A percentile compares a stretch with the other conserved stretches of the same genome.
phyloP scores from a whole-genome alignment of 768 basidiomycete species.

The Leucosporidium scottii region DNA sequence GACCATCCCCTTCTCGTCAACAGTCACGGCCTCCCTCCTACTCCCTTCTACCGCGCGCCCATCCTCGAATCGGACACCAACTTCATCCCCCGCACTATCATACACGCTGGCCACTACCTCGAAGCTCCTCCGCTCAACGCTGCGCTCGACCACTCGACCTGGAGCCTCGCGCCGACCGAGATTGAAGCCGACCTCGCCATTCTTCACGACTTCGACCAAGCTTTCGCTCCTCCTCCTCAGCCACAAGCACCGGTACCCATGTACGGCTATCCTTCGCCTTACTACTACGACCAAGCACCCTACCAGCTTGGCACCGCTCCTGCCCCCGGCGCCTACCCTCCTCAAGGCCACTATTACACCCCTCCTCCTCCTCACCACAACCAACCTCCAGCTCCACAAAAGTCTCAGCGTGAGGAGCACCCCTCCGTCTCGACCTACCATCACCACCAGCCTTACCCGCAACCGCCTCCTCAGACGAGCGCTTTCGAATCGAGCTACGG shows the following conservation, averaged over 20 bases:
- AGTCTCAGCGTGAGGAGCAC: too few species aligned
- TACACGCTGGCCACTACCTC: constrained; percentile 15
- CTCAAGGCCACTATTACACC: not conserved
- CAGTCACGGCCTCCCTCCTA: constrained; percentile 18
- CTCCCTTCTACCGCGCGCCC: constrained; percentile 14
- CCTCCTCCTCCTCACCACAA: too few species aligned
- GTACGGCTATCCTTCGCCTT: not conserved
- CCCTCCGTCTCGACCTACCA: too few species aligned
- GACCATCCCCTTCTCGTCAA: constrained; percentile 26
- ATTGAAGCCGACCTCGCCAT: constrained; percentile 22
- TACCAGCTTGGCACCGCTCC: not conserved
- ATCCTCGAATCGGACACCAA: constrained; percentile 1
- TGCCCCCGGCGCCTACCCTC: not conserved
- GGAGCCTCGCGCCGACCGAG: constrained; percentile 12
- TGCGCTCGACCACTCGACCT: constrained; percentile 12
- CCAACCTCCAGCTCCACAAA: too few species aligned
- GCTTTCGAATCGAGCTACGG: too few species aligned
- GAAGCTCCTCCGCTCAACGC: constrained; percentile 18
- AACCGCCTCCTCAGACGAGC: too few species aligned
- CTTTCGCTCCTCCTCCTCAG: not conserved
- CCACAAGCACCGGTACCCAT: not conserved
- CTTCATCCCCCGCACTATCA: not conserved
- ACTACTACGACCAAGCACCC: not conserved
- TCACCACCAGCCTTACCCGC: too few species aligned
- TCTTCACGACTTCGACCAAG: constrained; percentile 12